Evolutionary conservation across 2,329 filamentous ascomycete species (phyloP).

Genomic region (Phaeosphaeriaceae sp.): DNA sequence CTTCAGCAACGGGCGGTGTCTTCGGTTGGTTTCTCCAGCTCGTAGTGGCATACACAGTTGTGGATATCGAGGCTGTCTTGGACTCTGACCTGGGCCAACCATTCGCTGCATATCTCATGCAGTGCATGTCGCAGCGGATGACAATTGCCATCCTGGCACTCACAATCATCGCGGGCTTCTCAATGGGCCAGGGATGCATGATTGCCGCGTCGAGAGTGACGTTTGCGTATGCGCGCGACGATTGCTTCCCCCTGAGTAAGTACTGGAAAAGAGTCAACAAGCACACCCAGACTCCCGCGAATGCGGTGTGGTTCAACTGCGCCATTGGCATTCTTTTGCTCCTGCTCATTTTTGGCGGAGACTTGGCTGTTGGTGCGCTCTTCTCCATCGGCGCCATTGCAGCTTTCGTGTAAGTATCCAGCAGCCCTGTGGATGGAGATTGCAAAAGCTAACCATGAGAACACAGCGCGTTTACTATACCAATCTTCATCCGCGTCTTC

Average conservation of each 20-base stretch:
- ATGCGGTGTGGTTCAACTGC: conserved; percentile 73
- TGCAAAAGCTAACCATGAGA: background rate
- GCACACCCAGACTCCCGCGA: conserved; percentile 70
- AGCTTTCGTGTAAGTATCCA: conserved; percentile 61
- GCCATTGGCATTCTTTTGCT: conserved; percentile 65
- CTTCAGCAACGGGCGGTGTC: conserved; percentile 69
- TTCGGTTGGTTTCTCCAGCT: conserved; percentile 78
- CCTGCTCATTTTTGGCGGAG: conserved; percentile 70
- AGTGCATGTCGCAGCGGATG: conserved; percentile 66
- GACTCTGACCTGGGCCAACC: conserved; percentile 71
- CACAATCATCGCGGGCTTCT: conserved; percentile 73
- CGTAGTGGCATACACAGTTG: conserved; percentile 74
- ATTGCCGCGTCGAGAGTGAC: conserved; percentile 71
- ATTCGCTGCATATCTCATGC: conserved; percentile 73
- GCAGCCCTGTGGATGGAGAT: background rate
- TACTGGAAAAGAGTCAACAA: conserved; percentile 68
- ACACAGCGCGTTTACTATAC: conserved; percentile 58
- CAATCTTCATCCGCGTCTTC: conserved; percentile 65
- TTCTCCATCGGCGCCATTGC: conserved; percentile 75
- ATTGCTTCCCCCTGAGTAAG: conserved; percentile 68
- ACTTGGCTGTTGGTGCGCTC: conserved; percentile 69
- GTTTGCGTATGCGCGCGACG: conserved; percentile 76
- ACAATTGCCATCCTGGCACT: conserved; percentile 69
- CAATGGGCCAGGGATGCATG: conserved; percentile 77
- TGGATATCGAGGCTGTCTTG: conserved; percentile 66